Conservation (phyloP, 1,284 basidiomycete genomes). For the Trichosporon asahii region DNA sequence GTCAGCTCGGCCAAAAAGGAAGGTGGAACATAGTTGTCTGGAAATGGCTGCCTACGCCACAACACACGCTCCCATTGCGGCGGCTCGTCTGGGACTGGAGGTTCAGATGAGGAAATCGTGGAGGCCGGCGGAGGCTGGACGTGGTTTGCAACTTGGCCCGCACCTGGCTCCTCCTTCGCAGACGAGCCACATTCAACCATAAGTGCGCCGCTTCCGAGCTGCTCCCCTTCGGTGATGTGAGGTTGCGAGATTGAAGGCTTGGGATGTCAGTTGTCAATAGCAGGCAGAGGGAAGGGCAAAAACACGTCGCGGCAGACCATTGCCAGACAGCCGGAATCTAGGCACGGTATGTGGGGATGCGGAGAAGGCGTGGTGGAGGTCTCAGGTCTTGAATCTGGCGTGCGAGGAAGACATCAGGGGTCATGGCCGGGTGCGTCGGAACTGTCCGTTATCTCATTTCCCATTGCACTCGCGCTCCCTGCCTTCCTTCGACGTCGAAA, state of each 20-base stretch:
- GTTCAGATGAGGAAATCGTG: neutral
- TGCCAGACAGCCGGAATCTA: neutral
- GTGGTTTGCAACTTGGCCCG: neutral
- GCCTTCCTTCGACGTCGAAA: neutral
- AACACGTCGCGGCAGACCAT: neutral
- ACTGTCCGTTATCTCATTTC: neutral
- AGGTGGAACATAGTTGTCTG: slow-evolving; percentile 79
- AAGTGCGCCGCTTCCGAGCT: neutral
- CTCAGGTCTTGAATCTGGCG: neutral
- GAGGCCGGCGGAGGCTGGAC: neutral
- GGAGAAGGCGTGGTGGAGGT: neutral
- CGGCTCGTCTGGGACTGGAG: neutral
- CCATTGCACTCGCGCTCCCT: neutral
- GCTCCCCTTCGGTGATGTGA: neutral
- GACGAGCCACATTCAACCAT: neutral
- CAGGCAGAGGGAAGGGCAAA: neutral
- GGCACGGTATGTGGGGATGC: slow-evolving; percentile 3
- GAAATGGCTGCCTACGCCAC: slow-evolving; percentile 72
- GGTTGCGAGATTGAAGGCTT: neutral
- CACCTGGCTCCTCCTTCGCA: neutral
- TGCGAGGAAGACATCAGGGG: neutral
- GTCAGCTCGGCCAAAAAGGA: slow-evolving; percentile 74
- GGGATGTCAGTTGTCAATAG: neutral
- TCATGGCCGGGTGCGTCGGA: neutral
- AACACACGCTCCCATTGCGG: slow-evolving; percentile 72